Evolutionary conservation across 2,329 filamentous ascomycete genomes (phyloP).

Genomic region (Aspergillus aculeatinus): DNA sequence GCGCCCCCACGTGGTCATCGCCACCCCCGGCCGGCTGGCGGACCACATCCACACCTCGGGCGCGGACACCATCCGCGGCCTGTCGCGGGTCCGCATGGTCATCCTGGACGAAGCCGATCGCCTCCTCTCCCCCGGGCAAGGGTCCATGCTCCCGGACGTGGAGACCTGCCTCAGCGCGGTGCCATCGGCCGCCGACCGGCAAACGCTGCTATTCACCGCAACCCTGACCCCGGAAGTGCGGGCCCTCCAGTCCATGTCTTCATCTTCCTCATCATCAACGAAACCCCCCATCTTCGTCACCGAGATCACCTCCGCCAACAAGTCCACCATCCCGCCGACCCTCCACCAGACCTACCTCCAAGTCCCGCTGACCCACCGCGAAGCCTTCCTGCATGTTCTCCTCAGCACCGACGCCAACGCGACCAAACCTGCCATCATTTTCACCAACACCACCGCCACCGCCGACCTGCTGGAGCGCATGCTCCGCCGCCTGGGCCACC

Average conservation of each 20-base stretch:
- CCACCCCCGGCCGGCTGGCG: constrained; percentile 86
- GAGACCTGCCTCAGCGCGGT: constrained; percentile 82
- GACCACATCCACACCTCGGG: constrained; percentile 92
- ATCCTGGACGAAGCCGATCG: constrained; percentile 96
- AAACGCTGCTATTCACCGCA: constrained; percentile 93
- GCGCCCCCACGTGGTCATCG: constrained; percentile 87
- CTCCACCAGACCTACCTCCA: constrained; percentile 83
- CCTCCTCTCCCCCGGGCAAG: constrained; percentile 69
- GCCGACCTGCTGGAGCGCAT: constrained; percentile 87
- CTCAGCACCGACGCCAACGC: constrained; percentile 75
- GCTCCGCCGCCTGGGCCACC: constrained; percentile 79
- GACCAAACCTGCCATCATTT: constrained; percentile 80
- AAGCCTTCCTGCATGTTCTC: constrained; percentile 90
- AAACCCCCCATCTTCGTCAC: constrained; percentile 82
- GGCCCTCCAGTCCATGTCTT: constrained; percentile 75
- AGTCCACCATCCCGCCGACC: constrained; percentile 75
- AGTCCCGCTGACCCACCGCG: constrained; percentile 86
- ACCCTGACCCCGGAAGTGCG: constrained; percentile 92
- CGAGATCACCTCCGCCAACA: constrained; percentile 69
- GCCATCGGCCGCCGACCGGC: constrained; percentile 73
- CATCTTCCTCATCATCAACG: constrained; percentile 52
- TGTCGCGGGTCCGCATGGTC: constrained; percentile 76
- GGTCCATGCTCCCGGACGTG: constrained; percentile 92
- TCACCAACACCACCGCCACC: constrained; percentile 88
- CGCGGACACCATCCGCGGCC: constrained; percentile 80